A percentile compares a stretch with the other conserved stretches of the same genome.
Conservation (phyloP, 192 early-diverging fungal genomes). For the Funneliformis geosporum region DNA sequence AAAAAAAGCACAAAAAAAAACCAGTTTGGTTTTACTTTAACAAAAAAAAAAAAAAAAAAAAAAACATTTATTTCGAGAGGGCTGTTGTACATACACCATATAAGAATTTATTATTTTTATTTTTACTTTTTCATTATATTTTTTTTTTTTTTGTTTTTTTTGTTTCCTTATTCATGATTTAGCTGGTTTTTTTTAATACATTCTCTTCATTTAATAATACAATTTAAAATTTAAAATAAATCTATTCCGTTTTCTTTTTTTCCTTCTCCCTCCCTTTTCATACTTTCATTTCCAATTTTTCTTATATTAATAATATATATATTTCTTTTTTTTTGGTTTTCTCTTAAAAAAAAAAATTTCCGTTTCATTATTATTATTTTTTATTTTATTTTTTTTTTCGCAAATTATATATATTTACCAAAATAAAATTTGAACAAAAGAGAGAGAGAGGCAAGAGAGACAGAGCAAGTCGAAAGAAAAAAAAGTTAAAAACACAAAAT, state of each 20-base stretch:
- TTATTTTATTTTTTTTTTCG: neutral
- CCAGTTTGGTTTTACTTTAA: no score
- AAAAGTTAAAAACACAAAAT: neutral
- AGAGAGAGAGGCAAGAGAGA: neutral
- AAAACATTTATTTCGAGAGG: no score
- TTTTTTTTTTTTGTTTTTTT: neutral
- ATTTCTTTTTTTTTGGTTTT: constrained; percentile 21
- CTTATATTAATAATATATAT: constrained; percentile 21
- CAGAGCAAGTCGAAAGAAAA: neutral
- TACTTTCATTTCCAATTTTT: constrained; percentile 9
- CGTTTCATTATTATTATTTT: constrained; percentile 15
- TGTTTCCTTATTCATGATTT: neutral
- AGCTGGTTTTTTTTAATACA: neutral
- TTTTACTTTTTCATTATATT: neutral
- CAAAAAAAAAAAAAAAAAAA: no score
- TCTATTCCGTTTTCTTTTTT: neutral
- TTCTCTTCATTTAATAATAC: neutral
- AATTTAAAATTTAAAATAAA: neutral
- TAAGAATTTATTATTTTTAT: neutral
- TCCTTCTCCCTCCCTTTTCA: neutral
- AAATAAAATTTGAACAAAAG: neutral
- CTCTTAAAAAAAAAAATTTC: constrained; percentile 20
- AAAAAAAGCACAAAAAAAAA: no score
- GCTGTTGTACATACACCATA: no score
- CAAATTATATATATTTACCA: neutral